Conservation (phyloP, 352 stramenopile species). For the Sclerospora graminicola region DNA sequence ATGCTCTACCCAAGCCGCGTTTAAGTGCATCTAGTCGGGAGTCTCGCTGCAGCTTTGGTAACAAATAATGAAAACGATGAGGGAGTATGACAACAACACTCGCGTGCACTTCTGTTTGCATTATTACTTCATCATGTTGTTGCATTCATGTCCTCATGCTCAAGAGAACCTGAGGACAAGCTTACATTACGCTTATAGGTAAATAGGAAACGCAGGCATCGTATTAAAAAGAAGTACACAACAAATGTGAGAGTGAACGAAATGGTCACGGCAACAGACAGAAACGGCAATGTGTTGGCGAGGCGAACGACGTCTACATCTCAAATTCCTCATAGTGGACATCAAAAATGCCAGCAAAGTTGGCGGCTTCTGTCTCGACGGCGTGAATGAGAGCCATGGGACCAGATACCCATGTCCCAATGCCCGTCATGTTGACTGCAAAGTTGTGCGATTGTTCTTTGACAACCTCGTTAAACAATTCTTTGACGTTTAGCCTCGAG, state of each 20-base stretch:
- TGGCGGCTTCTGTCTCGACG: constrained; percentile 59
- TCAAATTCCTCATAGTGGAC: constrained; percentile 86
- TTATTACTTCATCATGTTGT: background rate
- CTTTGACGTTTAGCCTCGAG: constrained; percentile 62
- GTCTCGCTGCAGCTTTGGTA: constrained; percentile 25
- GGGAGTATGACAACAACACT: constrained; percentile 31
- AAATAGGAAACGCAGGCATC: no score
- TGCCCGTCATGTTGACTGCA: constrained; percentile 65
- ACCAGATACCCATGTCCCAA: constrained; percentile 76
- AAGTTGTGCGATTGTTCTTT: constrained; percentile 84
- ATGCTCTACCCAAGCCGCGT: constrained; percentile 99
- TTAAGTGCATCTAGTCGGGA: constrained; percentile 49
- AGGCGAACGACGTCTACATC: constrained; percentile 42
- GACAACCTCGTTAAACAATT: constrained; percentile 65
- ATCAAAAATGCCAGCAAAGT: constrained; percentile 80
- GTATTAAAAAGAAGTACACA: no score
- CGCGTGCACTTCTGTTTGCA: constrained; percentile 5
- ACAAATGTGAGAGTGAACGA: no score
- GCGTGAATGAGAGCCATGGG: constrained; percentile 71
- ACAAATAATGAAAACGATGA: constrained; percentile 37
- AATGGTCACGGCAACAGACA: no score
- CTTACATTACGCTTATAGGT: no score
- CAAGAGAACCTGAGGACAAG: no score
- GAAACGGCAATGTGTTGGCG: no score
- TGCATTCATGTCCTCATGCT: background rate